Percentiles rank a stretch among this genome's conserved stretches.
These are phyloP conservation scores for Sphaceloma murrayae DNA, from an alignment of 2,329 filamentous ascomycete genomes.

Conservation along the genomic window DNA sequence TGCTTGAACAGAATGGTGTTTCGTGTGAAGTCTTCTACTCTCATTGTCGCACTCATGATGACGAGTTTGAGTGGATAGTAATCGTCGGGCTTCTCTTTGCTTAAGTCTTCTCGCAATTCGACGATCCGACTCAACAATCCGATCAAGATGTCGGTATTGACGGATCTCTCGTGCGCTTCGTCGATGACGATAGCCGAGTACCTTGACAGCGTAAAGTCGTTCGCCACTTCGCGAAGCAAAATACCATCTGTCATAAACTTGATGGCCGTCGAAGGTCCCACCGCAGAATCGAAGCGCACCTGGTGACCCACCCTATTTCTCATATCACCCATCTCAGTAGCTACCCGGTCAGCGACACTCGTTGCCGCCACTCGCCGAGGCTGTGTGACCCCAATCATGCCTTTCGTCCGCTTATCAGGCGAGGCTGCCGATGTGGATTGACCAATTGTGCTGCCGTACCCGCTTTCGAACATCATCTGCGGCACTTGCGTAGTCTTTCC, in stretches of 20 bases:
- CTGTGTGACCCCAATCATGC: constrained; percentile 91
- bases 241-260: constrained; percentile 99
- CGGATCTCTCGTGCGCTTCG: constrained; percentile 91
- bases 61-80: constrained; percentile 75
- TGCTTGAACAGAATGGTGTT: constrained; percentile 70
- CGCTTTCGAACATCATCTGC: constrained; percentile 90
- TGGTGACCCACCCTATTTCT: constrained; percentile 74
- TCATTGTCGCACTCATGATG: constrained; percentile 94
- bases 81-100: constrained; percentile 57
- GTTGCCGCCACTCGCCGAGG: constrained; percentile 90
- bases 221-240: constrained; percentile 76
- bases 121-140: constrained; percentile 93
- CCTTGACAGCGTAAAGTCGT: constrained; percentile 77
- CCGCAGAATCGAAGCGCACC: constrained; percentile 86
- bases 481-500: constrained; percentile 97
- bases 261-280: constrained; percentile 69
- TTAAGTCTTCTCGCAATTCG: constrained; percentile 67
- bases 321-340: constrained; percentile 69
- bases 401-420: constrained; percentile 44
- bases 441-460: constrained; percentile 69
- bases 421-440: neutral
- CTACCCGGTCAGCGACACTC: constrained; percentile 90
- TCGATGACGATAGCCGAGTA: constrained; percentile 94
- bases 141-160: constrained; percentile 97
- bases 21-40: constrained; percentile 80